These are phyloP conservation scores for Telopea speciosissima DNA, from an alignment of 177 flowering plant species.

Conservation along the genomic window DNA sequence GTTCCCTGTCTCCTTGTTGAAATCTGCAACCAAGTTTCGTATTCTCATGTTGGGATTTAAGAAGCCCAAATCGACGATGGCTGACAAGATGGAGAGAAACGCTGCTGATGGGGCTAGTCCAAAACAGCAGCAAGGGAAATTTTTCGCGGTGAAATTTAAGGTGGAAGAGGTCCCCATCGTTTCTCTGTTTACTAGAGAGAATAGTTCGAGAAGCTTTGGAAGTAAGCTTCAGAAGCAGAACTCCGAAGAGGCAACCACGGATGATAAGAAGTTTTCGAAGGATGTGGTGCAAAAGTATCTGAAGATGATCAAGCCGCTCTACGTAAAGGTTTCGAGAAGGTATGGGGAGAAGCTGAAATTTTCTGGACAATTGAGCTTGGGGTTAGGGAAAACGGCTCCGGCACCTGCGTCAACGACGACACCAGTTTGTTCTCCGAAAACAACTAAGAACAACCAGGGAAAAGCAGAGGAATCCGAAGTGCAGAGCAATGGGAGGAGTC, in stretches of 20 bases:
- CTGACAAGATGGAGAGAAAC: slow-evolving; percentile 11
- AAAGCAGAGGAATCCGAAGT: slow-evolving; percentile 7
- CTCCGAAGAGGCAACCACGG: slow-evolving; percentile 10
- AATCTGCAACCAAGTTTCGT: slow-evolving; percentile 57
- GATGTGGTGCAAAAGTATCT: slow-evolving; percentile 63
- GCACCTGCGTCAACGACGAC: slow-evolving; percentile 11
- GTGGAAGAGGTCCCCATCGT: slow-evolving; percentile 69
- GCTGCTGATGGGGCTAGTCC: slow-evolving; percentile 5
- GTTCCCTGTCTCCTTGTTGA: slow-evolving; percentile 36
- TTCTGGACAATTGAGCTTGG: slow-evolving; percentile 40
- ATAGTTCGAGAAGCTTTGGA: slow-evolving; percentile 30
- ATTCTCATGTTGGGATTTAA: slow-evolving; percentile 52
- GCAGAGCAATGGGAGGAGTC: slow-evolving; percentile 18
- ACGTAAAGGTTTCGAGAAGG: slow-evolving; percentile 57
- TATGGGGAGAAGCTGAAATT: slow-evolving; percentile 58
- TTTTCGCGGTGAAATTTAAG: slow-evolving; percentile 65
- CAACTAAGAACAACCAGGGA: slow-evolving; percentile 3
- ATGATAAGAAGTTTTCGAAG: slow-evolving; percentile 32
- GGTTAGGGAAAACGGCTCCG: slow-evolving; percentile 11
- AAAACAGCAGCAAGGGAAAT: slow-evolving; percentile 24
- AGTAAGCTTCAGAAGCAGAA: slow-evolving; percentile 22
- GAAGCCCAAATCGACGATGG: slow-evolving; percentile 26
- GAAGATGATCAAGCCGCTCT: slow-evolving; percentile 80
- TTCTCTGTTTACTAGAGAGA: slow-evolving; percentile 57
- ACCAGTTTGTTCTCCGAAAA: slow-evolving; percentile 1